Base-by-base conservation (phyloP, 352 stramenopile genomes). In the Phytophthora pluvialis region DNA sequence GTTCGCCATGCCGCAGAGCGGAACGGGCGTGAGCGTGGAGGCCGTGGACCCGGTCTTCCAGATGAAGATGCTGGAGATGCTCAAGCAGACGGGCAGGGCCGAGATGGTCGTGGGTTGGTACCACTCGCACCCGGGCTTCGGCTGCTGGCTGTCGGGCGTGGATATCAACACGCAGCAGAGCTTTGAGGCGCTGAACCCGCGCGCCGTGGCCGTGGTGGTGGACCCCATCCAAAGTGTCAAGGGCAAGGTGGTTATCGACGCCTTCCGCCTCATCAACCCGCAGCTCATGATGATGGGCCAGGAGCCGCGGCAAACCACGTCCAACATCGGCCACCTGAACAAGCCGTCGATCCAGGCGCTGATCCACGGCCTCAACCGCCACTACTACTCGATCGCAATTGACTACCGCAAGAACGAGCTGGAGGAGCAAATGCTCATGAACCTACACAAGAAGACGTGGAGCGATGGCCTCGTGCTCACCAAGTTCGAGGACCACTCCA, bases 371-470 rank as follows among this genome's bases (percentile, higher is more conserved):
- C 84, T 99, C 15, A 99, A 99, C 80, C 83, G 97, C 57, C 96
- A 99, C 75, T 99, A 99, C 83, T 99, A 99, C 80, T 98, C 89
- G 29, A 98, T 99, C 60, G 93, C 83, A 26, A 95, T 97, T 69
- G 96, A 98, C 78, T 99, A 98, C 83, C 88, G 97, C 51, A 99
- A 99, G 86, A 99, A 99, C 80, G 97, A 99, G 66, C 84, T 99
- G 5, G 98, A 99, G 77, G 97, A 99, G 79, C 97, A 99, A 79
- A 99, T 99, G 97, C 88, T 99, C 12, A 98, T 98, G 91, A 99
- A 99, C 79, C 73, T 99, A 54, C 92, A 99, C 86, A 98, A 99
- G 69, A 97, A 97, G 57, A 96, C 97, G 62, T 99, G 98, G 98
- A 98, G 96, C 45, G 81, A 94, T 29, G 97, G 97, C 1, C 81